Evolutionary conservation across 345 rosid genomes (phyloP).

Genomic region (Sisymbrium altissimum): DNA sequence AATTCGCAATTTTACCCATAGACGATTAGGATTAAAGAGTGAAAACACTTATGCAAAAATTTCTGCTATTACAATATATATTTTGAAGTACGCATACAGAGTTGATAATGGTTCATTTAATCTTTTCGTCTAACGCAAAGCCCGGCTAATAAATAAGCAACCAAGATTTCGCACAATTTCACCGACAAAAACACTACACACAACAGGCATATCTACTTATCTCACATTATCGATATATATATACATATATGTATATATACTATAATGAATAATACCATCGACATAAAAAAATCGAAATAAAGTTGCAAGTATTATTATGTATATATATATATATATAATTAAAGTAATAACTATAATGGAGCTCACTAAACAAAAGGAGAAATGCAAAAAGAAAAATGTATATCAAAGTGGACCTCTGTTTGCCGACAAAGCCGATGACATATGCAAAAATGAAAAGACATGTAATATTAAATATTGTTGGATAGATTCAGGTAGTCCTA

Average conservation of each 20-base stretch:
- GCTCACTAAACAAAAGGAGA: constrained; percentile 12
- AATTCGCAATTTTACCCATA: neutral
- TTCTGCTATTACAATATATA: neutral
- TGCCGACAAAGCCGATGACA: constrained; percentile 33
- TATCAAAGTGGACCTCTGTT: constrained; percentile 31
- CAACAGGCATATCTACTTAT: neutral
- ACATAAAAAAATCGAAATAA: constrained; percentile 1
- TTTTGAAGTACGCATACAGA: neutral
- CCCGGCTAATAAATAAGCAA: constrained; percentile 16
- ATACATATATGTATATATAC: neutral
- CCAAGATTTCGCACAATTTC: constrained; percentile 17
- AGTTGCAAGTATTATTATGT: constrained; percentile 6
- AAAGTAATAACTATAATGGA: neutral
- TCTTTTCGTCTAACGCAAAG: neutral
- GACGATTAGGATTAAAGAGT: no score
- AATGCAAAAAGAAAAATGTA: constrained; percentile 5
- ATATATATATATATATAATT: neutral
- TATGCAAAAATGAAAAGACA: constrained; percentile 9
- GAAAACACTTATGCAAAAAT: no score
- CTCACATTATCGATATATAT: neutral
- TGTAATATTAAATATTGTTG: constrained; percentile 25
- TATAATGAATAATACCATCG: neutral
- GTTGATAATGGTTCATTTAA: neutral
- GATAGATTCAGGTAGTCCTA: constrained; percentile 34
- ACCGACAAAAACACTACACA: constrained; percentile 23